phyloP scores from a whole-genome alignment of 306 rosid species.

The Medicago lupulina region DNA sequence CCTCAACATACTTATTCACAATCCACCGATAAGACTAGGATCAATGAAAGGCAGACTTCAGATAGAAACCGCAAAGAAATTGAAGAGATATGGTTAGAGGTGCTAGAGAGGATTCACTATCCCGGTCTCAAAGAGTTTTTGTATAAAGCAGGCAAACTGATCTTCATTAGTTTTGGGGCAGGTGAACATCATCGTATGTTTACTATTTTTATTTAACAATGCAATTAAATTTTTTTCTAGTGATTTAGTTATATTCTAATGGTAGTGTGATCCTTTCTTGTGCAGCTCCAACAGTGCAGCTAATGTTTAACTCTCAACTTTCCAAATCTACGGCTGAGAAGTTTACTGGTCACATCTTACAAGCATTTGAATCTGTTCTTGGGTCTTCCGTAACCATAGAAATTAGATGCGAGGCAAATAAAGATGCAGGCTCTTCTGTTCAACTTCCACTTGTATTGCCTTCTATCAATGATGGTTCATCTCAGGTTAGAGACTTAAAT shows the following conservation, averaged over 20 bases:
- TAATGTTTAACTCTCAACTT: constrained; percentile 74
- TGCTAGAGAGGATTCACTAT: constrained; percentile 74
- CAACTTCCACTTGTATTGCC: constrained; percentile 62
- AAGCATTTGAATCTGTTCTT: constrained; percentile 81
- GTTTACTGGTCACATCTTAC: constrained; percentile 73
- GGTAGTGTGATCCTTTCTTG: constrained; percentile 32
- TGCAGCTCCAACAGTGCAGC: constrained; percentile 94
- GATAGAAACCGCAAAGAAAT: constrained; percentile 59
- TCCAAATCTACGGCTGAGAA: constrained; percentile 87
- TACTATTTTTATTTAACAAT: constrained; percentile 26
- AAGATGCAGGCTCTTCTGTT: constrained; percentile 52
- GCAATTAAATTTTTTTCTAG: constrained; percentile 23
- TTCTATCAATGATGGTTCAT: constrained; percentile 50
- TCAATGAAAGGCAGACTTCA: constrained; percentile 54
- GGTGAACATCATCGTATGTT: constrained; percentile 55
- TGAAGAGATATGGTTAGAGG: constrained; percentile 92
- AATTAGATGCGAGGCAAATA: constrained; percentile 74
- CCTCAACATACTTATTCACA: constrained; percentile 56
- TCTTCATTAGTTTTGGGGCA: constrained; percentile 85
- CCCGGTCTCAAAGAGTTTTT: constrained; percentile 77
- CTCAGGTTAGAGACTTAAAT: constrained; percentile 61
- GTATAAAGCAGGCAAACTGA: constrained; percentile 82
- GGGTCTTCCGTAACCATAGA: constrained; percentile 82
- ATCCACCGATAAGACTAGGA: constrained; percentile 49
- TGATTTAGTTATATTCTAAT: constrained; percentile 37